Base-by-base conservation (phyloP, 495 filamentous ascomycete species). In the Penicillium nucicola region DNA sequence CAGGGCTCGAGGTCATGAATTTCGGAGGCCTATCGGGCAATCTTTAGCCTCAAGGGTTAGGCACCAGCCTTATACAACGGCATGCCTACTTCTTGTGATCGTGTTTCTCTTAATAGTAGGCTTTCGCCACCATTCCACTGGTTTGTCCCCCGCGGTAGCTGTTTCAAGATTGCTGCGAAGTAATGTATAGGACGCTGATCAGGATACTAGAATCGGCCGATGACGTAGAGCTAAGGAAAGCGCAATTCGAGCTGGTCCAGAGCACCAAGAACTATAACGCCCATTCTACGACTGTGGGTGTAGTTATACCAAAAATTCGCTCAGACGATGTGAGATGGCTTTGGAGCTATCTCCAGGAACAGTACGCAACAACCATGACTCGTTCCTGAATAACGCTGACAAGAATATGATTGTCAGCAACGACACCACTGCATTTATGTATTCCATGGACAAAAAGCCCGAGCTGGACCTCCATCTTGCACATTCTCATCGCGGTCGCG, bases 401-500 rank as follows among this genome's bases (percentile, higher is more conserved):
- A 10, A 11, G 11, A 33, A 3, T 5, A 1, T 6, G 14, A 3
- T 20, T 14, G 4, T n/a, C 14, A 47, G 44, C 34, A 67, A 57
- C 22, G 57, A 53, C 8, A 64, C 46, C 35, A 63, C 58, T 11
- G 70, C 71, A 1, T 72, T 72, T 42, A 57, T 73, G 36, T 75
- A 73, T 49, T 59, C 61, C 12, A 69, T 64, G 47, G 68, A 71
- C 18, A 22, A 53, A 5, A 10, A 31, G 2, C 70, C 70, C 40
- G 60, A 70, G 18, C 50, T 54, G 5, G 55, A 58, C 20, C 51
- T 73, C 8, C 62, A 72, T 20, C 14, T 62, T 12, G 61, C 70
- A 14, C 49, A 42, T n/a, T 65, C 67, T 10, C 58, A 31, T 30
- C 67, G 65, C 19, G 72, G 72, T 39, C 72, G 68, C 50, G 72